Base-by-base conservation (phyloP, 1,284 basidiomycete genomes). In the Ustilago loliicola region DNA sequence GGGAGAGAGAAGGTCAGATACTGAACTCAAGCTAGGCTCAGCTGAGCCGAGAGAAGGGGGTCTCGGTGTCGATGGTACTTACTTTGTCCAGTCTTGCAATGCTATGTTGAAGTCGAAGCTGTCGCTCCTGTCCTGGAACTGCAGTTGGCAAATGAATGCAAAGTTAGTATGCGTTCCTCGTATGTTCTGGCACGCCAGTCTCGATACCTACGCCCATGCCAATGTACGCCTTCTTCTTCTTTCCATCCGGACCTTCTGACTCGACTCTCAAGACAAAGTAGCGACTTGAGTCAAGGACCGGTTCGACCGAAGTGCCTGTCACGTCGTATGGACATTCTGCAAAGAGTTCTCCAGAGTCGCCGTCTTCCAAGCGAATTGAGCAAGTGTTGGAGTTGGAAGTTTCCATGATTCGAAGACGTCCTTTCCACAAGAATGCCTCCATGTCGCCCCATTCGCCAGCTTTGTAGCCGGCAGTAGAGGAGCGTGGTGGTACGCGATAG, bases 21-120 rank as follows among this genome's bases (percentile, higher is more conserved):
- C 27, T 45, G 38, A 19, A 38, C 13, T 9, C n/a, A 4, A 58
- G 27, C 4, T 29, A 34, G n/a, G 6, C n/a, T n/a, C 9, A 27
- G 9, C 9, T 29, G 17, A 45, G 42, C 11, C 11, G 25, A 45
- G 19, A 3, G 23, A n/a, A 21, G 40, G 11, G 27, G n/a, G 5
- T 1, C 11, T 21, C 3, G 48, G 13, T 17, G 7, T 50, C 13
- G 15, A 13, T 27, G 30, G 21, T 45, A 85, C 87, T 75, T 88
- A 95, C 93, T 98, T 98, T 29, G 93, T 92, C 87, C 95, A 94
- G 83, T 98, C 94, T 88, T 99, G 97, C 30, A 99, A 89, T 1
- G 96, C 94, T 1, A 85, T 84, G 30, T 83, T 84, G 50, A 85
- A 86, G 66, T 86, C 84, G 29, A 86, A 86, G 63, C 77, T 77